Base-by-base conservation (phyloP, 2,329 filamentous ascomycete genomes). In the Fusarium napiforme region DNA sequence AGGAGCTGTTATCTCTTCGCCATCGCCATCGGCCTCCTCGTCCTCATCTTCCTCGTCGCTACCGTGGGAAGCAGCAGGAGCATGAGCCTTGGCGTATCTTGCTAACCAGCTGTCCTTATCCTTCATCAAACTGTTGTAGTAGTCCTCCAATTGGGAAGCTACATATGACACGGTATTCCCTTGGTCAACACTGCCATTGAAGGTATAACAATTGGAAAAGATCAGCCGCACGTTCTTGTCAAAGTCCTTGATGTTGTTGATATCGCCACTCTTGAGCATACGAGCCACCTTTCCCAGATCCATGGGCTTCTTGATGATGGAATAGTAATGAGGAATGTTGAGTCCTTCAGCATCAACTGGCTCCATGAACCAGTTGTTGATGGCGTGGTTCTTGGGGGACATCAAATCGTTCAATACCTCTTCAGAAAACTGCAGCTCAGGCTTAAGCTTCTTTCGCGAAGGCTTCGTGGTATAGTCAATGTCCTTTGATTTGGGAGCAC, bases 251-350 rank as follows among this genome's bases (percentile, higher is more conserved):
- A 93, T 88, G 64, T 88, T 94, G 74, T 90, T 88, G 79, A 98
- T 98, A 63, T 94, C 90, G 32, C 95, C 94, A 18, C 87, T 86
- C 75, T 92, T 90, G 45, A 98, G 87, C 82, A 97, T 97, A 46
- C 87, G 87, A 40, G 89, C 87, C 79, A 97, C 93, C n/a, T 94
- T 97, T 21, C 88, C 87, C 56, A 98, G 86, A 81, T 99, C 96
- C 96, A 98, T 99, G 1, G 96, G 96, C 80, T 95, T 94, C 86
- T 97, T 98, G 84, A 99, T 95, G 70, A 98, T 87, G 78, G 93
- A 94, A 81, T 96, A 94, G 81, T 99, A 99, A 30, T 93, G 92
- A 2, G 96, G 96, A 67, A 98, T 98, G 80, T 96, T 95, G 60
- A 98, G 85, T 1, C 95, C 96, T 40, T 98, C 95, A 1, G 96